Evolutionary conservation across 2,329 filamentous ascomycete genomes (phyloP), one percentile per base, ranked within the genome.

Genomic region (Aspergillus jensenii): DNA sequence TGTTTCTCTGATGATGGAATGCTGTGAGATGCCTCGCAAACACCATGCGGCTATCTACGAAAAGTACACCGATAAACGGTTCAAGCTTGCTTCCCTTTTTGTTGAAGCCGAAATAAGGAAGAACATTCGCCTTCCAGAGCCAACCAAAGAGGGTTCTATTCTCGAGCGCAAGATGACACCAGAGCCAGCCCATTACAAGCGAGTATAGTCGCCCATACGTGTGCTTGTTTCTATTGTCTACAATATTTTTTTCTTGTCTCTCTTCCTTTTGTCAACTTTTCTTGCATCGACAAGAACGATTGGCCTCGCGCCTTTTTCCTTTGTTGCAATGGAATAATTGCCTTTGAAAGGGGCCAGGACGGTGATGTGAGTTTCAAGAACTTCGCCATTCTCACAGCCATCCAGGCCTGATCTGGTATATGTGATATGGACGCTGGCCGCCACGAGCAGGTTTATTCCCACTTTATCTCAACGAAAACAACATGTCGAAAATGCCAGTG

Each of bases 11-110:
- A 87, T 99, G 63, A 79, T 96, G 50, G 91, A 96, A 66, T 98
- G 93, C 79, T 96, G 92, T 76, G 87, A 91, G 60, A 84, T 87
- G 56, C 90, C 92, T 6, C 82, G 83, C 62, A 87, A 88, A 68
- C 95, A 99, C 71, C 95, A 99, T 72, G 78, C 81, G 27, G 91
- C 92, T 7, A 89, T 99, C 43, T 97, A 86, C 71, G 91, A 96
- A 56, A 99, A 99, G 77, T 99, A 97, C 77, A 83, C 86, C 39
- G 90, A 96, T 73, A 90, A 88, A 71, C 87, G 90, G 53, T 98
- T 91, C 81, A 96, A 96, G 81, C 84, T 88, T 55, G 90, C 91
- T 9, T 90, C 95, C 17, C 77, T 85, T 19, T 92, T 90, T 65
- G 93, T 96, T 55, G 87, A 93, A 72, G 81, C 81, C 17, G 89